These are phyloP conservation scores for Fulvia fulva DNA, from an alignment of 2,329 filamentous ascomycete genomes.

Conservation along the genomic window DNA sequence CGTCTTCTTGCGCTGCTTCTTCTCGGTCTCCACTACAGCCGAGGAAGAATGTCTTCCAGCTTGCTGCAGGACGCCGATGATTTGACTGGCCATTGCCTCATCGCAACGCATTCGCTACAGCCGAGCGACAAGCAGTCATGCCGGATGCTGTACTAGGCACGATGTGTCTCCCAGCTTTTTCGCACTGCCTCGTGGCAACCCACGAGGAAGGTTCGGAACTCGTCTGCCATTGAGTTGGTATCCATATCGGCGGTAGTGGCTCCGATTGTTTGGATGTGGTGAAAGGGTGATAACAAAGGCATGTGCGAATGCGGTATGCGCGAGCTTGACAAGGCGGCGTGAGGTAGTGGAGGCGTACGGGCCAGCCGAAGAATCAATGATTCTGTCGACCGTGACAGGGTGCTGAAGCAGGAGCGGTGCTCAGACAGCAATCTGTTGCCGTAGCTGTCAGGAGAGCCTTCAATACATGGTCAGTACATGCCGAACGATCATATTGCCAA, in stretches of 20 bases:
- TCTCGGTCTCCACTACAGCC: conserved; percentile 14
- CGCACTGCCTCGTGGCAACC: not conserved
- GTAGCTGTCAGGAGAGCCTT: not conserved
- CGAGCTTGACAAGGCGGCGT: conserved; percentile 15
- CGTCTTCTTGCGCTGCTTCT: conserved; percentile 20
- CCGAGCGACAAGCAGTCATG: conserved; percentile 12
- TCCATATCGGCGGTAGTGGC: conserved; percentile 22
- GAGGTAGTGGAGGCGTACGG: conserved; percentile 1
- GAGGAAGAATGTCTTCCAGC: conserved; percentile 1
- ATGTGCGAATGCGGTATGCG: conserved; percentile 25
- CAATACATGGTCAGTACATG: not conserved
- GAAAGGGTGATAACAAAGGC: conserved; percentile 26
- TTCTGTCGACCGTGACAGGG: not conserved
- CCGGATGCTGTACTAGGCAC: conserved; percentile 15
- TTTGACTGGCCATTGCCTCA: conserved; percentile 14
- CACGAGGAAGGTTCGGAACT: conserved; percentile 17
- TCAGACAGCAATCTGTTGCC: not conserved
- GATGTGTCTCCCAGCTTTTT: conserved; percentile 2
- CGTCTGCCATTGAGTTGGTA: conserved; percentile 17
- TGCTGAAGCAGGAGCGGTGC: not conserved
- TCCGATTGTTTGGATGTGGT: conserved; percentile 25
- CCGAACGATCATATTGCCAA: not conserved
- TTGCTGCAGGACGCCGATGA: conserved; percentile 12
- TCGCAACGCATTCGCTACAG: not conserved
- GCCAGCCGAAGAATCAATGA: not conserved